Conservation (phyloP, 2,329 filamentous ascomycete species). For the Phialemoniopsis sp. region DNA sequence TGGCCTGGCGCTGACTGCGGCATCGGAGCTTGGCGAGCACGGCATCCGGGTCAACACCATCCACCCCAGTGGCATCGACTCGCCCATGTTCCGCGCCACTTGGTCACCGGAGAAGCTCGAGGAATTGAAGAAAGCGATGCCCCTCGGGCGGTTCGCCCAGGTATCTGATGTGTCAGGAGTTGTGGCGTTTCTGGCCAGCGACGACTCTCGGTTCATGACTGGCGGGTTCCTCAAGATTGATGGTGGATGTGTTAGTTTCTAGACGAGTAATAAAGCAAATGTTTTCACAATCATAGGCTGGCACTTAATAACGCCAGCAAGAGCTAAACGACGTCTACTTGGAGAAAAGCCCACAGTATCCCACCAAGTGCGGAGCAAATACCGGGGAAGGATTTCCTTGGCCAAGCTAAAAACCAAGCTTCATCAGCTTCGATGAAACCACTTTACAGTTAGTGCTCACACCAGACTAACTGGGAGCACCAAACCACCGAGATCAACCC, state of each 20-base stretch:
- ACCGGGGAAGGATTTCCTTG: too few relatives aligned
- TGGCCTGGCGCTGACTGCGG: conserved; percentile 30
- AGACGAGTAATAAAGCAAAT: too few relatives aligned
- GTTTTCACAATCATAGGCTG: too few relatives aligned
- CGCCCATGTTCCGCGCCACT: conserved; percentile 24
- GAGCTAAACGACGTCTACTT: too few relatives aligned
- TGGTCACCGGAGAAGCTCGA: conserved; percentile 26
- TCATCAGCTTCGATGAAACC: too few relatives aligned
- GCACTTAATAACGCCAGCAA: too few relatives aligned
- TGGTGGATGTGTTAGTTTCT: conserved; percentile 6
- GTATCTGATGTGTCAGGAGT: conserved; percentile 30
- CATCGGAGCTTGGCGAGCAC: conserved; percentile 26
- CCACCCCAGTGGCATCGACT: conserved; percentile 30
- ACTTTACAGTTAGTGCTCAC: too few relatives aligned
- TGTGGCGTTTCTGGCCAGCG: conserved; percentile 29
- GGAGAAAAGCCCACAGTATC: too few relatives aligned
- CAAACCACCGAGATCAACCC: too few relatives aligned
- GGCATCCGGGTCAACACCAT: conserved; percentile 33
- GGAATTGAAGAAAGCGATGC: conserved; percentile 22
- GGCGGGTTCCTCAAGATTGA: conserved; percentile 16
- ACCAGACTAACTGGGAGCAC: too few relatives aligned
- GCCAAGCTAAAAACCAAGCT: too few relatives aligned
- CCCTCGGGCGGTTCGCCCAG: conserved; percentile 26
- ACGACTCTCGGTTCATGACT: conserved; percentile 31
- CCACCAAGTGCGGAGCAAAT: too few relatives aligned